Evolutionary conservation across 2,329 filamentous ascomycete species (phyloP).

Genomic region (Coniochaeta sp.): DNA sequence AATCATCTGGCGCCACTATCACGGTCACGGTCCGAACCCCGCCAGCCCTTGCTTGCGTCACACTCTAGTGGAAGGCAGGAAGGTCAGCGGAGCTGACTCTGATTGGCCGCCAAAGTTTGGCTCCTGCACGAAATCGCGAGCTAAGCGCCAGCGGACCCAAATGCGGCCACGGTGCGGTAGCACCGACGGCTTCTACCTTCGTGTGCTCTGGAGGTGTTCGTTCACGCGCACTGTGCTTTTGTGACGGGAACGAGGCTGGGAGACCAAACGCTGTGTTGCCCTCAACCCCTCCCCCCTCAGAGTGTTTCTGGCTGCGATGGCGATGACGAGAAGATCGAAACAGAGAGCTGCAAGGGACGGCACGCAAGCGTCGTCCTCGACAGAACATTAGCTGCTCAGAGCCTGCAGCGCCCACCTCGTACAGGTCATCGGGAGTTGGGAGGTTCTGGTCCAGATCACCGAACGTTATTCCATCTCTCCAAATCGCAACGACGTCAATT

Average conservation of each 20-base stretch:
- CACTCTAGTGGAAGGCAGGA: not conserved
- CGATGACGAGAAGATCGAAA: not conserved
- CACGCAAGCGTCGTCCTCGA: not conserved
- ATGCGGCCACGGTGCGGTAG: constrained; percentile 1
- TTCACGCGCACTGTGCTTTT: not conserved
- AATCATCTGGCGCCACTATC: not conserved
- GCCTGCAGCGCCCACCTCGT: not conserved
- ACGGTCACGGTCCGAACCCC: not conserved
- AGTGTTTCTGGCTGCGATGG: not conserved
- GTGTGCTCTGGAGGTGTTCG: not conserved
- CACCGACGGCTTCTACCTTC: not conserved
- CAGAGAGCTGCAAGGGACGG: not conserved
- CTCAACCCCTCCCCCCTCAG: not conserved
- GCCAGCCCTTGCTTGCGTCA: not conserved
- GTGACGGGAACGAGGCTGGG: not conserved
- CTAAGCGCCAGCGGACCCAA: not conserved
- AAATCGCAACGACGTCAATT: not conserved
- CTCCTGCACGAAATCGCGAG: not conserved
- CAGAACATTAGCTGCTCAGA: not conserved
- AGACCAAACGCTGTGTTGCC: not conserved
- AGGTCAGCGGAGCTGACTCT: not conserved
- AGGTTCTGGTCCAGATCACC: not conserved
- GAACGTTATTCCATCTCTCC: not conserved
- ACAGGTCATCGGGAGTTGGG: not conserved
- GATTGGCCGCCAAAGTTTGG: not conserved